Percentiles rank a stretch among this genome's conserved stretches.
phyloP scores from a whole-genome alignment of 495 filamentous ascomycete species.

The Coniosporium apollinis region DNA sequence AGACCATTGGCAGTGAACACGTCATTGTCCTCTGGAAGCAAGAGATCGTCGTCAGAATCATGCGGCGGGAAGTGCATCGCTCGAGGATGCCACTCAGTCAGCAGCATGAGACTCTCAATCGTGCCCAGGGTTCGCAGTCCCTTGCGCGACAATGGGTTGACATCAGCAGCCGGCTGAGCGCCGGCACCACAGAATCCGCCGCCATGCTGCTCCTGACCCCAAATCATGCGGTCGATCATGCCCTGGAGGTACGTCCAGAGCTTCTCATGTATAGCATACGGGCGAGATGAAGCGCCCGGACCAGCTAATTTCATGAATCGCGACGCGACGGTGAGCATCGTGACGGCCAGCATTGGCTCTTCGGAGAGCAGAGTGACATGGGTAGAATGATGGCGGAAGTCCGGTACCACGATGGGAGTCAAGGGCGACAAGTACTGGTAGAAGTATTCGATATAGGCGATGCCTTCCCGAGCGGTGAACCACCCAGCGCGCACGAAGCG shows the following conservation, averaged over 20 bases:
- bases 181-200: slow-evolving; percentile 72
- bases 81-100: slow-evolving; percentile 94
- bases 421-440: slow-evolving; percentile 77
- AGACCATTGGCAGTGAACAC: not conserved
- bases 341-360: slow-evolving; percentile 82
- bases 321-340: slow-evolving; percentile 77
- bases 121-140: slow-evolving; percentile 83
- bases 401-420: slow-evolving; percentile 78
- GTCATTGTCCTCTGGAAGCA: slow-evolving; percentile 22
- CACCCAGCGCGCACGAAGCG: slow-evolving; percentile 89
- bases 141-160: slow-evolving; percentile 31
- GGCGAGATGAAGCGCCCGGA: slow-evolving; percentile 67
- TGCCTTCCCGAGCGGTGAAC: slow-evolving; percentile 86
- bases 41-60: slow-evolving; percentile 51
- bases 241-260: slow-evolving; percentile 89
- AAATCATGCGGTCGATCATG: slow-evolving; percentile 87
- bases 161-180: slow-evolving; percentile 23
- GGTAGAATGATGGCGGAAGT: slow-evolving; percentile 55
- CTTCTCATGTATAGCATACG: slow-evolving; percentile 83
- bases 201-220: slow-evolving; percentile 88
- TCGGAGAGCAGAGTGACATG: slow-evolving; percentile 67
- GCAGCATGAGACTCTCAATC: slow-evolving; percentile 77
- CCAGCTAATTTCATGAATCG: slow-evolving; percentile 63
- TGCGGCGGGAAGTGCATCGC: slow-evolving; percentile 89
- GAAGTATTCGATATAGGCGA: slow-evolving; percentile 89